Evolutionary conservation across 805 yeast genomes (phyloP).

Genomic region (Wickerhamiella galacta): DNA sequence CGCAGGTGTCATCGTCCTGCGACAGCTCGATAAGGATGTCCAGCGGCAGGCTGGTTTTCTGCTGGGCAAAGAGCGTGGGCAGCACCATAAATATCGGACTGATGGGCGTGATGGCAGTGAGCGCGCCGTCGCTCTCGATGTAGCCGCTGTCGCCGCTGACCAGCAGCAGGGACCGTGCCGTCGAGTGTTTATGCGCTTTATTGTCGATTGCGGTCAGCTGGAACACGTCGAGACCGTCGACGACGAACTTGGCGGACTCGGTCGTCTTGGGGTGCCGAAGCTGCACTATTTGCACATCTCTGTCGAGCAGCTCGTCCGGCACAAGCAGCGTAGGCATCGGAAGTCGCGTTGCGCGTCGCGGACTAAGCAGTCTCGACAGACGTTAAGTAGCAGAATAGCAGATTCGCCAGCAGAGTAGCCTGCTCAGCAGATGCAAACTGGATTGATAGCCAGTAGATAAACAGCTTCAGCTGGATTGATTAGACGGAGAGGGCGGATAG

Average conservation of each 20-base stretch:
- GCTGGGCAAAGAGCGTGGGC: constrained; percentile 10
- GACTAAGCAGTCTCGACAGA: no score
- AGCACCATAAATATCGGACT: constrained; percentile 17
- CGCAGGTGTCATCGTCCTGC: constrained; percentile 7
- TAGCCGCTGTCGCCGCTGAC: constrained; percentile 5
- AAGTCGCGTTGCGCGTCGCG: neutral
- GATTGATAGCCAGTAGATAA: no score
- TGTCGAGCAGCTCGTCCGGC: constrained; percentile 9
- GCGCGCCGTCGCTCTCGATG: constrained; percentile 10
- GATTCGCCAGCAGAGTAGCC: no score
- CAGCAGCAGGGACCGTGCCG: constrained; percentile 7
- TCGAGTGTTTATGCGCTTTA: neutral
- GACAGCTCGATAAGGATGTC: constrained; percentile 16
- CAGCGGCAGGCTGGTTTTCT: constrained; percentile 12
- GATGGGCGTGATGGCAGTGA: constrained; percentile 16
- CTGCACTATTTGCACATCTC: constrained; percentile 5
- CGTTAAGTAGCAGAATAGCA: no score
- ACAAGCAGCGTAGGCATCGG: constrained; percentile 2
- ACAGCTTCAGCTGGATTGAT: no score
- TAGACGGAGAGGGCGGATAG: no score
- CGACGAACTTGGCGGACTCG: constrained; percentile 10
- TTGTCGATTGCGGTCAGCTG: constrained; percentile 15
- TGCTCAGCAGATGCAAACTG: no score
- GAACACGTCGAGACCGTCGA: constrained; percentile 6
- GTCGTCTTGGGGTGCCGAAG: constrained; percentile 16